Evolutionary conservation across 1,284 basidiomycete genomes (phyloP).

Genomic region (Ganoderma leucocontextum): DNA sequence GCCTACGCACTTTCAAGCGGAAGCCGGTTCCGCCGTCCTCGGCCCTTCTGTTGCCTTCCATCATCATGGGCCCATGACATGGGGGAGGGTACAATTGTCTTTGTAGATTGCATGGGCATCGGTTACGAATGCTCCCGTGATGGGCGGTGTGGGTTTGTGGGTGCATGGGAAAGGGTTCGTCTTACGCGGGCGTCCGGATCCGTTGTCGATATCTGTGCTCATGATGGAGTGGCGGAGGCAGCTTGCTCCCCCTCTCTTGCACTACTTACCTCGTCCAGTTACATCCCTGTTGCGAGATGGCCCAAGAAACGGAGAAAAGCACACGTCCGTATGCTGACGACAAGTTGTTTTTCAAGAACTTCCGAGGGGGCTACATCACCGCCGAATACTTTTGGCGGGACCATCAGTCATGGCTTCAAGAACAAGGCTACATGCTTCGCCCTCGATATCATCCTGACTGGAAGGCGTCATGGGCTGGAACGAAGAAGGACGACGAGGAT

Average conservation of each 20-base stretch:
- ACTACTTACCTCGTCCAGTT: too few relatives aligned
- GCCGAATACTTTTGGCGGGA: slow-evolving; percentile 19
- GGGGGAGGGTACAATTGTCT: not conserved
- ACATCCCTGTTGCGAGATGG: not conserved
- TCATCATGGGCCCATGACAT: too few relatives aligned
- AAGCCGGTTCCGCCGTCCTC: not conserved
- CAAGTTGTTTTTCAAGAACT: not conserved
- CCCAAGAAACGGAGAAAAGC: not conserved
- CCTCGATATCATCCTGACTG: slow-evolving; percentile 30
- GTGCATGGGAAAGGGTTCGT: not conserved
- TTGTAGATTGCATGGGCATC: not conserved
- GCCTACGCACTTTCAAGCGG: not conserved
- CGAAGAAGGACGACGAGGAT: not conserved
- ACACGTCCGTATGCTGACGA: not conserved
- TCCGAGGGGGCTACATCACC: not conserved
- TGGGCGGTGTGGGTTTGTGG: not conserved
- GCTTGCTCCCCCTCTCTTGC: not conserved
- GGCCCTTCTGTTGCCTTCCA: not conserved
- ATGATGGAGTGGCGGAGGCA: not conserved
- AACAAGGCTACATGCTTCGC: slow-evolving; percentile 31
- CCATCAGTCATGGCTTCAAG: slow-evolving; percentile 27
- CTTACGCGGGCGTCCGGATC: not conserved
- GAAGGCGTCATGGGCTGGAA: slow-evolving; percentile 26
- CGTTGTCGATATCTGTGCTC: not conserved
- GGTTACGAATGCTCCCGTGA: not conserved